Conservation (phyloP, 2,329 filamentous ascomycete genomes). For the Arthrobotrys iridis region DNA sequence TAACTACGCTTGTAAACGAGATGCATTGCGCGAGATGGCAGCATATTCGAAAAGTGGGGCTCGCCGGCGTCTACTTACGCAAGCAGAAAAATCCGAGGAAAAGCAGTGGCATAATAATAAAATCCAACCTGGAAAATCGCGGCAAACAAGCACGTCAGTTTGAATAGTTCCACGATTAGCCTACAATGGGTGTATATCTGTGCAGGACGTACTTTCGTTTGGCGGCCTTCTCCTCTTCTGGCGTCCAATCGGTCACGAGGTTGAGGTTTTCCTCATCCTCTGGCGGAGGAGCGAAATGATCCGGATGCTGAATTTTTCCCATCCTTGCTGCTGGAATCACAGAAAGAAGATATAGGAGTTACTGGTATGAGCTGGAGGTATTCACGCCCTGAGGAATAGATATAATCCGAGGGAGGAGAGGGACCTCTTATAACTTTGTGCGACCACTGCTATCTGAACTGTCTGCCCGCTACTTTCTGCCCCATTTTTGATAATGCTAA, state of each 20-base stretch:
- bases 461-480: neutral
- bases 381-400: slow-evolving; percentile 13
- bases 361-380: slow-evolving; percentile 9
- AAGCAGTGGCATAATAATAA: slow-evolving; percentile 65
- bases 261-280: slow-evolving; percentile 43
- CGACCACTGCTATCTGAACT: neutral
- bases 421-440: slow-evolving; percentile 40
- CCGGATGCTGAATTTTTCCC: slow-evolving; percentile 44
- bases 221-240: slow-evolving; percentile 43
- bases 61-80: slow-evolving; percentile 56
- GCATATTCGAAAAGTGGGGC: neutral
- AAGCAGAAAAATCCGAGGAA: slow-evolving; percentile 66
- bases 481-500: slow-evolving; percentile 1
- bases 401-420: slow-evolving; percentile 27
- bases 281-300: slow-evolving; percentile 30
- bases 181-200: neutral
- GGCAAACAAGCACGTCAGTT: slow-evolving; percentile 31
- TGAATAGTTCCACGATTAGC: neutral
- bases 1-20: neutral
- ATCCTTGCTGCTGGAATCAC: slow-evolving; percentile 18
- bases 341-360: neutral
- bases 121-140: slow-evolving; percentile 63
- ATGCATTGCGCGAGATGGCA: neutral
- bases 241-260: slow-evolving; percentile 46
- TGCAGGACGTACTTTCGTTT: slow-evolving; percentile 47